A percentile compares a stretch with the other conserved stretches of the same genome.
phyloP scores from a whole-genome alignment of 1,139 yeast genomes.

The Protomyces gravidus region DNA sequence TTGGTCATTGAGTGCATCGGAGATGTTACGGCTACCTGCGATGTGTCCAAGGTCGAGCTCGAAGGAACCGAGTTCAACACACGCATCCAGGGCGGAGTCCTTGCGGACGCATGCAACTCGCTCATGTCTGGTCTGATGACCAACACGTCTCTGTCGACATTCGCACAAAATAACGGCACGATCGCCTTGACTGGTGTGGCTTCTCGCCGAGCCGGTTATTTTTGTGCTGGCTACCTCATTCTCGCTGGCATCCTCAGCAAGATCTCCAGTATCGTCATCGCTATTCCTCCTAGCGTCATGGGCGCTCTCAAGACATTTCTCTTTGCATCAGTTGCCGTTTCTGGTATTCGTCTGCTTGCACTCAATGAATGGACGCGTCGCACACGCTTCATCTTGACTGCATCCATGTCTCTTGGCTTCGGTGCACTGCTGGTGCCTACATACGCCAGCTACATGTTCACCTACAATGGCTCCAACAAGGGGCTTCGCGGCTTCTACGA shows the following conservation, averaged over 20 bases:
- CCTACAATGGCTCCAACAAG: slow-evolving; percentile 64
- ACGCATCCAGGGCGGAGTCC: slow-evolving; percentile 84
- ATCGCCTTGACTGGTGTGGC: slow-evolving; percentile 88
- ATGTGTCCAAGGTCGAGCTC: slow-evolving; percentile 76
- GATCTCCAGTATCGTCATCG: slow-evolving; percentile 81
- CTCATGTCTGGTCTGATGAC: slow-evolving; percentile 60
- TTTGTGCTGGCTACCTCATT: slow-evolving; percentile 78
- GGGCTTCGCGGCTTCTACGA: slow-evolving; percentile 66
- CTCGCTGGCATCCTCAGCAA: slow-evolving; percentile 84
- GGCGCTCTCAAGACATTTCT: slow-evolving; percentile 93
- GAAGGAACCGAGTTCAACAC: slow-evolving; percentile 77
- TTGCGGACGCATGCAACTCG: slow-evolving; percentile 74
- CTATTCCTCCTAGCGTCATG: slow-evolving; percentile 77
- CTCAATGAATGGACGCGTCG: slow-evolving; percentile 71
- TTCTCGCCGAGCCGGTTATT: slow-evolving; percentile 75
- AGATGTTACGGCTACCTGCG: slow-evolving; percentile 87
- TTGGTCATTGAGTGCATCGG: slow-evolving; percentile 90
- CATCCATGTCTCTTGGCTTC: slow-evolving; percentile 68
- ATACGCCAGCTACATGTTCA: slow-evolving; percentile 74
- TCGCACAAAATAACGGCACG: slow-evolving; percentile 93
- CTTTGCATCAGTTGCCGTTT: slow-evolving; percentile 81
- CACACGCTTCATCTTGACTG: slow-evolving; percentile 77
- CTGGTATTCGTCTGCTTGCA: slow-evolving; percentile 77
- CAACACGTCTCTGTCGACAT: slow-evolving; percentile 70
- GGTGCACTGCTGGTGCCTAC: slow-evolving; percentile 70